Conservation (phyloP, 148 eudicot genomes). For the Talinum fruticosum region DNA sequence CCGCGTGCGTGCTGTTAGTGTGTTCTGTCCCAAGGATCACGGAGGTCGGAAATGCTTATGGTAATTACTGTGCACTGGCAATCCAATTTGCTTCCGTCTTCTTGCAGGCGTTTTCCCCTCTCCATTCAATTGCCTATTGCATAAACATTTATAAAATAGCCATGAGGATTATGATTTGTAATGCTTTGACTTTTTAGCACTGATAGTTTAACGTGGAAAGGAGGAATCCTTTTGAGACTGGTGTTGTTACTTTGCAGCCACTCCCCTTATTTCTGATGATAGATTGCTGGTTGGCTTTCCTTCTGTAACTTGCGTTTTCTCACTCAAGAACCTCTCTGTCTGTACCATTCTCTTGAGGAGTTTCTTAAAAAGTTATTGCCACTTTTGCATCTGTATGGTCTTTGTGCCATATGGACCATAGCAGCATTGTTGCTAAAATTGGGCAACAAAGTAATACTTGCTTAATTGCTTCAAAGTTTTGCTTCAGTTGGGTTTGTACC, state of each 20-base stretch:
- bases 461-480: neutral
- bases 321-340: too few relatives aligned
- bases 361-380: neutral
- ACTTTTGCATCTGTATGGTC: neutral
- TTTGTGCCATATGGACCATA: neutral
- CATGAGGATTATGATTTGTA: neutral
- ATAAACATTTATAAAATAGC: neutral
- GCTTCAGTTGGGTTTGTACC: neutral
- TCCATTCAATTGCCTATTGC: neutral
- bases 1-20: slow-evolving; percentile 59
- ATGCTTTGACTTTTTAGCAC: neutral
- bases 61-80: slow-evolving; percentile 35
- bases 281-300: neutral
- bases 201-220: neutral
- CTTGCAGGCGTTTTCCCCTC: neutral
- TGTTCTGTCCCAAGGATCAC: slow-evolving; percentile 72
- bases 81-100: neutral
- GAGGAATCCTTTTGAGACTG: neutral
- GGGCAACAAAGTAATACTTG: neutral
- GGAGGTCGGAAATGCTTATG: slow-evolving; percentile 97
- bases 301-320: neutral
- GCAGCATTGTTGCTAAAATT: neutral
- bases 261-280: neutral
- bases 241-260: neutral
- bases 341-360: neutral